Conservation (phyloP, 129 eudicot species). For the Escallonia rubra region DNA sequence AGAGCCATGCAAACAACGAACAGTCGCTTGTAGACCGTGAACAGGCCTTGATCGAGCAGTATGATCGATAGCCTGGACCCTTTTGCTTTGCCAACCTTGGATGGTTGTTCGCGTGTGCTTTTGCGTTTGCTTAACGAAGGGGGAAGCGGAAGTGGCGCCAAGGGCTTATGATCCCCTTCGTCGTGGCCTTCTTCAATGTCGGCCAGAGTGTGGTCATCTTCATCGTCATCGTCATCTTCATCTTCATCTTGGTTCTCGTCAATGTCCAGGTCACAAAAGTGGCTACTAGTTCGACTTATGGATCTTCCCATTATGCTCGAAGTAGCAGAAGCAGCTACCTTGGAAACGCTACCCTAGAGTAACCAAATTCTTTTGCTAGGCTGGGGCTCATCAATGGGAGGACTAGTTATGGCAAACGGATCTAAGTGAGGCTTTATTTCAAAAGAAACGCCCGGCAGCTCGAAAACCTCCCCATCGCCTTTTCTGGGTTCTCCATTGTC, state of each 20-base stretch:
- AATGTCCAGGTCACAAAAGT: constrained; percentile 55
- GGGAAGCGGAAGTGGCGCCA: constrained; percentile 12
- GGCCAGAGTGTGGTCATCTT: constrained; percentile 16
- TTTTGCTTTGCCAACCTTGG: constrained; percentile 18
- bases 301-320: constrained; percentile 25
- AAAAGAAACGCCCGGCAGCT: constrained; percentile 70
- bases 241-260: constrained; percentile 37
- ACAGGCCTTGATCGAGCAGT: constrained; percentile 72
- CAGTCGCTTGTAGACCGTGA: constrained; percentile 64
- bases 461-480: constrained; percentile 33
- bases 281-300: constrained; percentile 54
- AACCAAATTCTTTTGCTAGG: constrained; percentile 40
- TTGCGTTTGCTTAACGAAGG: constrained; percentile 16
- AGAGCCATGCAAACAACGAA: constrained; percentile 43
- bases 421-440: constrained; percentile 58
- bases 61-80: constrained; percentile 53
- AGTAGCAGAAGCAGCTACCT: constrained; percentile 24
- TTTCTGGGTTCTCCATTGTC: constrained; percentile 14
- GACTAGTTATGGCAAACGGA: constrained; percentile 36
- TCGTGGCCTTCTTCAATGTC: constrained; percentile 47
- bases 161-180: constrained; percentile 4
- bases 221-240: constrained; percentile 28
- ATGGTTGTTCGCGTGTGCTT: constrained; percentile 18
- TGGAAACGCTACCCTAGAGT: constrained; percentile 41
- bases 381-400: constrained; percentile 24